Evolutionary conservation across 179 eudicot species (phyloP).

Genomic region (Silene vulgaris): DNA sequence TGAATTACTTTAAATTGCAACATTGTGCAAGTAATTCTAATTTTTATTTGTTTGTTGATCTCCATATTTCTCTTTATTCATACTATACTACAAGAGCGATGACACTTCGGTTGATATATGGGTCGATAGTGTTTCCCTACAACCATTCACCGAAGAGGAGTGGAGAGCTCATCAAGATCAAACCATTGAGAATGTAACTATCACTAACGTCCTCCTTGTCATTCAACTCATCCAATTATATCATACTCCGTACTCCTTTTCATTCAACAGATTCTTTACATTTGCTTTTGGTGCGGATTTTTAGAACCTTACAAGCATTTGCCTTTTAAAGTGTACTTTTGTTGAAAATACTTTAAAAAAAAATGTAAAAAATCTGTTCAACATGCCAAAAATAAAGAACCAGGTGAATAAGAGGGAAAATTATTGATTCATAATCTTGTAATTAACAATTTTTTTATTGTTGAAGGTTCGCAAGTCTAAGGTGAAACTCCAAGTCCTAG

Average conservation of each 20-base stretch:
- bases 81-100: constrained; percentile 29
- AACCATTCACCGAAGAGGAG: constrained; percentile 59
- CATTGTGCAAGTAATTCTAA: background rate
- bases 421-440: background rate
- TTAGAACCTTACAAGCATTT: no score
- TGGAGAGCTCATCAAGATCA: constrained; percentile 64
- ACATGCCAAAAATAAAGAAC: no score
- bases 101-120: constrained; percentile 38
- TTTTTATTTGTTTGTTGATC: background rate
- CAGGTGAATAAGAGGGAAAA: no score
- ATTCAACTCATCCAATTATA: background rate
- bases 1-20: background rate
- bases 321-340: no score
- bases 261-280: no score
- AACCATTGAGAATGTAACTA: constrained; percentile 48
- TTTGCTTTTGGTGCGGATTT: no score
- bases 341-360: no score
- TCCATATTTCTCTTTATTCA: background rate
- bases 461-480: constrained; percentile 40
- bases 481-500: constrained; percentile 38
- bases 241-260: background rate
- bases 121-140: constrained; percentile 56
- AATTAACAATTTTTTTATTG: no score
- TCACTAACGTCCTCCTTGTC: background rate
- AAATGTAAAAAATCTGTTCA: no score